Evolutionary conservation across 2,329 filamentous ascomycete species (phyloP).

Genomic region (Aspergillus fijiensis): DNA sequence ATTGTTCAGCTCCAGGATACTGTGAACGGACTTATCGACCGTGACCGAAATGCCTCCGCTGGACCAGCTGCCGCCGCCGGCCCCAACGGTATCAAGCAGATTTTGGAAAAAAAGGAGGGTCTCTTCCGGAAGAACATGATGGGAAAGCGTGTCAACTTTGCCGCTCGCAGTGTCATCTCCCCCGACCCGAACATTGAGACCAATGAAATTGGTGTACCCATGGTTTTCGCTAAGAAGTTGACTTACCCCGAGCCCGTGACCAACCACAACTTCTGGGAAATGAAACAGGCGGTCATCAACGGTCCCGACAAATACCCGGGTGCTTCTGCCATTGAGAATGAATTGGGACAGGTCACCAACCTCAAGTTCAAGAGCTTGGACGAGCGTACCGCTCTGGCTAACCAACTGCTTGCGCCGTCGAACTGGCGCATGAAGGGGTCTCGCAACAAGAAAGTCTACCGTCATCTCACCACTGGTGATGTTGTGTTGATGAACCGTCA

Average conservation of each 20-base stretch:
- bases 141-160: slow-evolving; percentile 99
- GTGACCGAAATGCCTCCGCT: slow-evolving; percentile 78
- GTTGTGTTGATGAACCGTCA: slow-evolving; percentile 99
- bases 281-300: slow-evolving; percentile 95
- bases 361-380: slow-evolving; percentile 83
- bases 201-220: slow-evolving; percentile 96
- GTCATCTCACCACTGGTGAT: slow-evolving; percentile 93
- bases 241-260: slow-evolving; percentile 98
- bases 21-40: slow-evolving; percentile 91
- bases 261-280: slow-evolving; percentile 91
- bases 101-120: slow-evolving; percentile 97
- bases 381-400: slow-evolving; percentile 84
- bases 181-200: slow-evolving; percentile 98
- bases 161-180: slow-evolving; percentile 94
- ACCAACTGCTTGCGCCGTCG: slow-evolving; percentile 85
- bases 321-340: slow-evolving; percentile 90
- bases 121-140: slow-evolving; percentile 99
- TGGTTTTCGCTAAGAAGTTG: slow-evolving; percentile 94
- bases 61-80: slow-evolving; percentile 74
- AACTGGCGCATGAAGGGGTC: slow-evolving; percentile 71
- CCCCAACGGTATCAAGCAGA: slow-evolving; percentile 95
- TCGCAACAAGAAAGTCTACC: slow-evolving; percentile 92
- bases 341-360: slow-evolving; percentile 87
- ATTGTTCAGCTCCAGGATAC: slow-evolving; percentile 83
- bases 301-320: slow-evolving; percentile 92